A percentile compares a stretch with the other conserved stretches of the same genome.
Conservation (phyloP, 768 basidiomycete genomes). For the Rhizopogon roseolus region DNA sequence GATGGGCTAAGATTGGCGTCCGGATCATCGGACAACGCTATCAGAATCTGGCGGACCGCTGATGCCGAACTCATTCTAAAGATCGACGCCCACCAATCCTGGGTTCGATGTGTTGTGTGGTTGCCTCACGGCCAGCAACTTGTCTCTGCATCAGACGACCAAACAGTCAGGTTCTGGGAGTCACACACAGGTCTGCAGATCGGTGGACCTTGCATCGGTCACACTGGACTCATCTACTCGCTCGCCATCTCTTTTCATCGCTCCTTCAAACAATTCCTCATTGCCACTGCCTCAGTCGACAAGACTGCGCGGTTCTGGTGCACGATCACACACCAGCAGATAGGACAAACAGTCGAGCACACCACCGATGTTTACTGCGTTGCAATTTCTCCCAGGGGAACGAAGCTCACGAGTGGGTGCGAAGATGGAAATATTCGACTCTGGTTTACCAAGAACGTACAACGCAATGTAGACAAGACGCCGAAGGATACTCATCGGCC, state of each 20-base stretch:
- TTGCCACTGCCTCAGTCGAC: slow-evolving; percentile 27
- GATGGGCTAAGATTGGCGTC: slow-evolving; percentile 7
- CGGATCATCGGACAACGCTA: slow-evolving; percentile 1
- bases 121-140: neutral
- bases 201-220: slow-evolving; percentile 4
- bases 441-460: neutral
- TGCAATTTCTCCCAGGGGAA: neutral
- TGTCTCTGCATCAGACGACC: neutral
- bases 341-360: neutral
- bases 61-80: neutral
- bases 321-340: neutral
- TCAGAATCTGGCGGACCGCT: neutral
- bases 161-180: slow-evolving; percentile 1
- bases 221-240: slow-evolving; percentile 16
- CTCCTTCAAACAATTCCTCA: neutral
- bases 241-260: slow-evolving; percentile 23
- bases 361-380: neutral
- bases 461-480: neutral
- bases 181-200: neutral
- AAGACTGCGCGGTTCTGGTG: slow-evolving; percentile 24
- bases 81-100: neutral
- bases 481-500: neutral
- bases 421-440: slow-evolving; percentile 2
- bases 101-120: neutral
- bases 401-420: slow-evolving; percentile 6